Evolutionary conservation across 495 filamentous ascomycete species (phyloP).

Genomic region (Cercophora samala): DNA sequence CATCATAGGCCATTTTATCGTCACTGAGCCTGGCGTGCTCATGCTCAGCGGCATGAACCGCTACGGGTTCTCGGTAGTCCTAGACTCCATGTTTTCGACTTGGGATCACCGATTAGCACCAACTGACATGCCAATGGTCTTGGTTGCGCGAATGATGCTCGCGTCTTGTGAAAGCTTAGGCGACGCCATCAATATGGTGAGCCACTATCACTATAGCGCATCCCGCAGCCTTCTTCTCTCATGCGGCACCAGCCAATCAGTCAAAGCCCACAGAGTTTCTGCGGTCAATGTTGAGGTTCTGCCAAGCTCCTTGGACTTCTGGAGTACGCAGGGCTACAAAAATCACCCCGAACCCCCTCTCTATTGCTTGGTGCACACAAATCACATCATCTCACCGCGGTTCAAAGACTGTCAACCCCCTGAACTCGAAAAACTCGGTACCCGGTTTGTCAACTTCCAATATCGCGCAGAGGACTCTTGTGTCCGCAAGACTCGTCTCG

Average conservation of each 20-base stretch:
- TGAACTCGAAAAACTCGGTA: too few relatives aligned
- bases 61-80: constrained; percentile 22
- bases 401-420: too few relatives aligned
- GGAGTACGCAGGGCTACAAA: too few relatives aligned
- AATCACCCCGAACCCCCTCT: too few relatives aligned
- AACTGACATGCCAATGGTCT: background rate
- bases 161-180: background rate
- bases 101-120: background rate
- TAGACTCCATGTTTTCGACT: constrained; percentile 25
- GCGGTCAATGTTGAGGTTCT: background rate
- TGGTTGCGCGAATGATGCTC: background rate
- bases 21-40: constrained; percentile 34
- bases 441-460: too few relatives aligned
- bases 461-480: too few relatives aligned
- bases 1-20: constrained; percentile 31
- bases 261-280: background rate
- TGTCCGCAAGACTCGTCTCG: too few relatives aligned
- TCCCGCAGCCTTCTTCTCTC: background rate
- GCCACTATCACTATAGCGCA: background rate
- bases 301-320: background rate
- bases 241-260: background rate
- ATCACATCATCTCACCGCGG: too few relatives aligned
- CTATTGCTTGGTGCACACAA: too few relatives aligned
- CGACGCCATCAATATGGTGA: background rate
- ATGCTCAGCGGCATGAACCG: constrained; percentile 32